Conservation (phyloP, 192 early-diverging fungal species). For the Radiomyces spectabilis region DNA sequence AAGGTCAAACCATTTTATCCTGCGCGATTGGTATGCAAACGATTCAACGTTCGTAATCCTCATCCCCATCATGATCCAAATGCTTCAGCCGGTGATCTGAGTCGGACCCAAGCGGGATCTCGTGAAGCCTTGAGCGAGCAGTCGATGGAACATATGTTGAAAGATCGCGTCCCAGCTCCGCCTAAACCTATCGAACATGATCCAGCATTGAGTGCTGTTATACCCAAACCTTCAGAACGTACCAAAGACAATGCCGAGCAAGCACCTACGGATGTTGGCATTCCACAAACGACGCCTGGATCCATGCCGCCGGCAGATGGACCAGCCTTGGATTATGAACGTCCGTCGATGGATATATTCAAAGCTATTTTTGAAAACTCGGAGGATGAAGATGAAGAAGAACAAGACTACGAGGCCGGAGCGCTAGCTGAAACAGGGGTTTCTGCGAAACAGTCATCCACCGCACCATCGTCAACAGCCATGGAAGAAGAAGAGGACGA, state of each 20-base stretch:
- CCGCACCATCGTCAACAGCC: background rate
- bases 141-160: constrained; percentile 33
- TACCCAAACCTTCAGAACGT: constrained; percentile 14
- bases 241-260: background rate
- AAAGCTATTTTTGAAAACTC: constrained; percentile 71
- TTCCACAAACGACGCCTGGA: too few relatives aligned
- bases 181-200: background rate
- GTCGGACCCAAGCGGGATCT: constrained; percentile 29
- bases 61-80: constrained; percentile 46
- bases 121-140: constrained; percentile 34
- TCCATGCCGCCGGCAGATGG: background rate
- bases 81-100: constrained; percentile 5
- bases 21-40: constrained; percentile 61
- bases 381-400: constrained; percentile 54
- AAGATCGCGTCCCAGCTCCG: constrained; percentile 4
- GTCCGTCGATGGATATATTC: constrained; percentile 81
- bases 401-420: constrained; percentile 38
- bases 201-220: constrained; percentile 2
- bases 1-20: constrained; percentile 53
- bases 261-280: background rate
- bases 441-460: background rate
- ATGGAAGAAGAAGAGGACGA: background rate
- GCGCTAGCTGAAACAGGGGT: background rate
- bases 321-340: constrained; percentile 25
- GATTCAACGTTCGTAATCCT: constrained; percentile 70